These are phyloP conservation scores for Agroathelia rolfsii DNA, from an alignment of 1,284 basidiomycete species.

Conservation along the genomic window DNA sequence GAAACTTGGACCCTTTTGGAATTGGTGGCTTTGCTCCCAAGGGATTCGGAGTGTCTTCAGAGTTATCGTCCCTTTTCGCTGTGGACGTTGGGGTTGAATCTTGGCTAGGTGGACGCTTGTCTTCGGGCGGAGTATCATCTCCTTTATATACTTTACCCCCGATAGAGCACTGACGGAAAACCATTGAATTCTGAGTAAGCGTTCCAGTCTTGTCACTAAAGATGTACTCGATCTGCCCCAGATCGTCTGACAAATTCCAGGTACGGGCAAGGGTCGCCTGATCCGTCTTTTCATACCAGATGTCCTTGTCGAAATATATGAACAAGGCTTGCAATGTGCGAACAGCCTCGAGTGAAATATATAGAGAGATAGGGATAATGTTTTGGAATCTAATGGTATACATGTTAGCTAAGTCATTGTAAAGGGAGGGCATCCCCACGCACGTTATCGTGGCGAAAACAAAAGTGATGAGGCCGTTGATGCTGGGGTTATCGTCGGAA, in stretches of 20 bases:
- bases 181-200: conserved; percentile 92
- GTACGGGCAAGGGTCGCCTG: conserved; percentile 77
- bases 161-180: conserved; percentile 90
- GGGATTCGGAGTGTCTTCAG: conserved; percentile 14
- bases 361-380: conserved; percentile 94
- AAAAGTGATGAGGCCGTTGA: conserved; percentile 91
- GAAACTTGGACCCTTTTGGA: conserved; percentile 33
- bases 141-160: conserved; percentile 76
- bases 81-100: conserved; percentile 9
- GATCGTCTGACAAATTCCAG: conserved; percentile 96
- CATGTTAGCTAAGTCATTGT: no score
- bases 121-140: no score
- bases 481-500: conserved; percentile 72
- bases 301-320: conserved; percentile 91
- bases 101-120: background rate
- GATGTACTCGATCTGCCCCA: conserved; percentile 92
- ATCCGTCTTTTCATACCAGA: conserved; percentile 73
- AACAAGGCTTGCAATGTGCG: conserved; percentile 80
- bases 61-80: no score
- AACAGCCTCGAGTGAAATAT: conserved; percentile 92
- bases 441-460: conserved; percentile 86
- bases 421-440: conserved; percentile 25
- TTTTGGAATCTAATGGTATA: conserved; percentile 83
- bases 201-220: conserved; percentile 99
- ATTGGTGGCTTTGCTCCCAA: conserved; percentile 12